A percentile compares a stretch with the other conserved stretches of the same genome.
phyloP scores from a whole-genome alignment of 2,329 filamentous ascomycete genomes.

The Aspergillus sp. region DNA sequence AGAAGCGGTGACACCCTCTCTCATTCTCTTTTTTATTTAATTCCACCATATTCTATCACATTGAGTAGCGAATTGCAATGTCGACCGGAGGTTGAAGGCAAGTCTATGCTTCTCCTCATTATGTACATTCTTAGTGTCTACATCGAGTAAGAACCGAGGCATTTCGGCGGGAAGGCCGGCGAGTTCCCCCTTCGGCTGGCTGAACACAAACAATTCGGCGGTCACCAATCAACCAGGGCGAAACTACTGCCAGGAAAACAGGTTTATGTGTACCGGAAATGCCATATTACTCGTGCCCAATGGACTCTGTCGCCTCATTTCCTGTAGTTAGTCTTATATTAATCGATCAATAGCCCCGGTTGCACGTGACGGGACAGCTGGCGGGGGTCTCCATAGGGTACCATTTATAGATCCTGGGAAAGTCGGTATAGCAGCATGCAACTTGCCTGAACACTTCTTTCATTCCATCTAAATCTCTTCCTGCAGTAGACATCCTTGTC shows the following conservation, averaged over 20 bases:
- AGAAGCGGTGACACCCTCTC: neutral
- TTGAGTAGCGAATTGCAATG: neutral
- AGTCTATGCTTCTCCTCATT: neutral
- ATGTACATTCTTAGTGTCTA: neutral
- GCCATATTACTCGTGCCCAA: conserved; percentile 11
- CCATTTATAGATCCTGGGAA: conserved; percentile 14
- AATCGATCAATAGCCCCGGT: conserved; percentile 4
- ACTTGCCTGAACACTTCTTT: neutral
- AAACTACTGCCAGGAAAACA: neutral
- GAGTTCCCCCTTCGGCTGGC: neutral
- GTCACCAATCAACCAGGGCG: neutral
- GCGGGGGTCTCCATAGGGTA: conserved; percentile 17
- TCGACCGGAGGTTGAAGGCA: neutral
- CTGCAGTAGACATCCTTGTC: too few relatives aligned
- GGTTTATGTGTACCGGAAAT: neutral
- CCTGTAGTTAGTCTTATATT: neutral
- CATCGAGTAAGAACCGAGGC: conserved; percentile 18
- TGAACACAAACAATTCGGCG: neutral
- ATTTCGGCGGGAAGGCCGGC: conserved; percentile 9
- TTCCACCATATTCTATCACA: neutral
- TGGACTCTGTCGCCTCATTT: conserved; percentile 1
- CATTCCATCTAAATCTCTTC: neutral
- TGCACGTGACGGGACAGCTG: conserved; percentile 25
- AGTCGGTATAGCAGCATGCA: conserved; percentile 8
- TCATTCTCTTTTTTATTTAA: neutral